Evolutionary conservation across 768 basidiomycete genomes (phyloP).

Genomic region (Gymnopilus junonius): DNA sequence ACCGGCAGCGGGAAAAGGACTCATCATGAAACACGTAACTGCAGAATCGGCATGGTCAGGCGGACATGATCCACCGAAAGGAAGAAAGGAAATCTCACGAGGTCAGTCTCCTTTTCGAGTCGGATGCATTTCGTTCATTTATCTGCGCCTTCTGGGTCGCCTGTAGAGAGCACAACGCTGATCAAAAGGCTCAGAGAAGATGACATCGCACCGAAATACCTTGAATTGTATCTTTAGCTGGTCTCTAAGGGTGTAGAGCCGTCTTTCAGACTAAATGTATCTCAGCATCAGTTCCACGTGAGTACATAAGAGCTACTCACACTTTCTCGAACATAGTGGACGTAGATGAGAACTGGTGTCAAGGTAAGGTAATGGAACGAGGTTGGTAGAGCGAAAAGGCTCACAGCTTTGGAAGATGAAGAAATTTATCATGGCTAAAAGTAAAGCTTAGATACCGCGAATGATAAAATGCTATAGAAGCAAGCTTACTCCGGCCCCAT

Average conservation of each 20-base stretch:
- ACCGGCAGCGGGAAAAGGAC: constrained; percentile 31
- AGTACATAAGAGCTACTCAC: constrained; percentile 34
- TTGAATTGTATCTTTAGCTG: constrained; percentile 78
- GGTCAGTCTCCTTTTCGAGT: constrained; percentile 82
- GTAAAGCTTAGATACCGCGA: background rate
- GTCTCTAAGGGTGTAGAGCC: constrained; percentile 69
- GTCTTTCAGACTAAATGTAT: constrained; percentile 58
- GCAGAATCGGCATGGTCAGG: background rate
- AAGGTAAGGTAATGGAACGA: constrained; percentile 15
- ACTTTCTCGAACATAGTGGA: constrained; percentile 68
- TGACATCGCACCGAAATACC: constrained; percentile 30
- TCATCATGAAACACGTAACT: constrained; percentile 83
- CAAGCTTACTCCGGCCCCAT: constrained; percentile 40
- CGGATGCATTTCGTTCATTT: constrained; percentile 74
- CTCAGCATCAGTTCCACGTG: background rate
- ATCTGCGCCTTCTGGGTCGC: constrained; percentile 79
- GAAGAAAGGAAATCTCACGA: constrained; percentile 53
- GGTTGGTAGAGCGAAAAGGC: constrained; percentile 15
- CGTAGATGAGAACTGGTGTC: constrained; percentile 70
- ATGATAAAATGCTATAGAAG: background rate
- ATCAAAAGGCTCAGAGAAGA: background rate
- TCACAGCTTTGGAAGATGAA: constrained; percentile 73
- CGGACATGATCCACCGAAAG: background rate
- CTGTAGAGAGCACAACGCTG: constrained; percentile 22
- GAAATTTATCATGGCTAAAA: constrained; percentile 67